Evolutionary conservation across 2,329 filamentous ascomycete genomes (phyloP), one percentile per base, ranked within the genome.

Genomic region (Fusarium agapanthi): DNA sequence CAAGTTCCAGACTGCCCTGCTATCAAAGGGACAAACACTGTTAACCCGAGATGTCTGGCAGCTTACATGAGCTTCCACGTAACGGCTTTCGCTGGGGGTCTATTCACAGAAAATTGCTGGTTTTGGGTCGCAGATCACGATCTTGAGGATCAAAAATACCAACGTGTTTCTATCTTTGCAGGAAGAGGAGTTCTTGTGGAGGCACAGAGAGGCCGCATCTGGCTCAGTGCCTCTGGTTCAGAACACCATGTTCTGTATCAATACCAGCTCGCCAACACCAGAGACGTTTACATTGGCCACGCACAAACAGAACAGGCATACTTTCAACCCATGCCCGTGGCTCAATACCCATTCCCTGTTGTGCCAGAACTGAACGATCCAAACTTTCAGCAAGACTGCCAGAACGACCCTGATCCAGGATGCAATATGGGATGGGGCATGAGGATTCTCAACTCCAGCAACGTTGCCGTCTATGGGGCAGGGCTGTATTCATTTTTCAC

Each of bases 231-330:
- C 14, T 91, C 90, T 2, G 85, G 88, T 0, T 88, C 88, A 1
- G 92, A 94, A 81, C 92, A 93, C 80, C 86, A 86, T 54, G 85
- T 87, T 4, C 81, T 92, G n/a, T 92, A 91, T 78, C 90, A 93
- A 79, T 93, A 93, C 79, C 89, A 93, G 75, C 83, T 93, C 57
- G 81, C 84, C 73, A 83, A 85, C 55, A 90, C 91, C 9, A 84
- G 85, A 50, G 87, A 93, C 75, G 81, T 92, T 60, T 91, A 88
- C 79, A 87, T 90, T 76, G 90, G 89, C 24, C 86, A 90, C 74
- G 87, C 90, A 53, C 91, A 94, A 78, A 90, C 91, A 55, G 91
- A 93, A 80, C 90, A 91, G 9, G 88, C 91, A 2, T 94, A 94
- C 81, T 93, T 88, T 81, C 91, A 93, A 79, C 89, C 90, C 30